These are phyloP conservation scores for Neurospora tetrasperma DNA, from an alignment of 495 filamentous ascomycete genomes.

Conservation along the genomic window DNA sequence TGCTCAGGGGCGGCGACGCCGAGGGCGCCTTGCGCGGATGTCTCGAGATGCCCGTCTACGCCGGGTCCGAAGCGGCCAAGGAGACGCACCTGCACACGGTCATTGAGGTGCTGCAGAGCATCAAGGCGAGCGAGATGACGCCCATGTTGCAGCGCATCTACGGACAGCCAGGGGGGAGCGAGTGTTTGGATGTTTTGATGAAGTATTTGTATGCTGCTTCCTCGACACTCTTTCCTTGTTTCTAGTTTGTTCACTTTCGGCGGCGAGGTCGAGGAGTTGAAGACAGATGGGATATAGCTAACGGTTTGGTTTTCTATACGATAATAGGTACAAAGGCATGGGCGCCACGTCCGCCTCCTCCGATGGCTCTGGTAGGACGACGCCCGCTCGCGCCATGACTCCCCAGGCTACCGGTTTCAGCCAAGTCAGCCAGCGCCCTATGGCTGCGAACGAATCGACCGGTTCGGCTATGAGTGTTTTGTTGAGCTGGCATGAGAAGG, in stretches of 20 bases:
- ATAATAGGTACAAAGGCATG: constrained; percentile 73
- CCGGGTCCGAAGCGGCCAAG: constrained; percentile 63
- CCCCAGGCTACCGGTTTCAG: constrained; percentile 79
- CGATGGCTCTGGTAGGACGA: constrained; percentile 6
- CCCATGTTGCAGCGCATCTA: constrained; percentile 72
- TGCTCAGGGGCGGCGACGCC: constrained; percentile 71
- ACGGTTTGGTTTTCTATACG: neutral
- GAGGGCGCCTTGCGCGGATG: constrained; percentile 74
- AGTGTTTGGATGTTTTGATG: constrained; percentile 63
- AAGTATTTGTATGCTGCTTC: constrained; percentile 54
- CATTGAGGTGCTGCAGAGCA: constrained; percentile 79
- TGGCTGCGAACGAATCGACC: constrained; percentile 57
- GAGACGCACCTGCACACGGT: constrained; percentile 74
- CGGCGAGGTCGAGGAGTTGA: too few species aligned
- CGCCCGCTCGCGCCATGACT: constrained; percentile 43
- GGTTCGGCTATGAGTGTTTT: constrained; percentile 87
- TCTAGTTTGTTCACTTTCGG: too few species aligned
- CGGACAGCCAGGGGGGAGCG: constrained; percentile 55
- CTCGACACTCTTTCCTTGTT: neutral
- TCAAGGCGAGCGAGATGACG: constrained; percentile 84
- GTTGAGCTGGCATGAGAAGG: constrained; percentile 92
- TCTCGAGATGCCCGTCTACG: constrained; percentile 55
- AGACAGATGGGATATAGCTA: neutral
- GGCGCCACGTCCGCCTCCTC: constrained; percentile 28
- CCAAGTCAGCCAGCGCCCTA: constrained; percentile 61